phyloP scores from a whole-genome alignment of 2,329 filamentous ascomycete genomes.

The Fusarium irregulare region DNA sequence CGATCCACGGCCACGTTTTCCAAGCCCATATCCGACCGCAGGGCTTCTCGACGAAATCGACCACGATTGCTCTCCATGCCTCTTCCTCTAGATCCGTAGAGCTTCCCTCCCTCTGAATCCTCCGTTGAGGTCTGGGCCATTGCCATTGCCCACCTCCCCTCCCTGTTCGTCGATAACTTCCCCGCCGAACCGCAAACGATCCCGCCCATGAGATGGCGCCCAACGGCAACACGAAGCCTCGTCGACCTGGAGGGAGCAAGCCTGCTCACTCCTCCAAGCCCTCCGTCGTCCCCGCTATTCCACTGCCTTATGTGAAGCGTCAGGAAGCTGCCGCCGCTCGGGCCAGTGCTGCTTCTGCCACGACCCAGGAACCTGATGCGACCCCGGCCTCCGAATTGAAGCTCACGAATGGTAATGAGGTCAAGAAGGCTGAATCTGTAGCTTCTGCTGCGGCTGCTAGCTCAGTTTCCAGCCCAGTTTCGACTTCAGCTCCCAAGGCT shows the following conservation, averaged over 20 bases:
- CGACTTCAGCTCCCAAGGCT: slow-evolving; percentile 24
- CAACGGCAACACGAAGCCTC: slow-evolving; percentile 50
- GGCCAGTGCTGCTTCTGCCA: slow-evolving; percentile 33
- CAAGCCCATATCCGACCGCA: slow-evolving; percentile 26
- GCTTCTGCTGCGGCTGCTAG: slow-evolving; percentile 10
- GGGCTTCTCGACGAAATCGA: slow-evolving; percentile 25
- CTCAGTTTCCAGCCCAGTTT: slow-evolving; percentile 20
- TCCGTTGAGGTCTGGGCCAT: slow-evolving; percentile 42
- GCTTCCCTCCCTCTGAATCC: slow-evolving; percentile 39
- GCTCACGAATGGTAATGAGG: slow-evolving; percentile 35
- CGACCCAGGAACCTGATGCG: slow-evolving; percentile 18
- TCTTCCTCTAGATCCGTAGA: slow-evolving; percentile 50
- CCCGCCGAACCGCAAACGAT: slow-evolving; percentile 39
- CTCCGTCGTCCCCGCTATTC: slow-evolving; percentile 54
- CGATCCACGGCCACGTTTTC: slow-evolving; percentile 26
- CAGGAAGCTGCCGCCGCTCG: slow-evolving; percentile 51
- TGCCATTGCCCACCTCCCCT: slow-evolving; percentile 41
- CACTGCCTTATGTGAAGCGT: slow-evolving; percentile 54
- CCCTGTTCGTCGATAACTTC: slow-evolving; percentile 32
- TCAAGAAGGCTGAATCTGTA: slow-evolving; percentile 14
- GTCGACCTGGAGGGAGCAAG: slow-evolving; percentile 47
- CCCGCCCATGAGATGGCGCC: slow-evolving; percentile 49
- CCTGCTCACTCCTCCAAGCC: slow-evolving; percentile 49
- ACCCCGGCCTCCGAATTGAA: slow-evolving; percentile 31
- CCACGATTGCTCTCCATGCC: slow-evolving; percentile 47